Conservation (phyloP, 2,329 filamentous ascomycete genomes). For the Ophiobolus disseminans region DNA sequence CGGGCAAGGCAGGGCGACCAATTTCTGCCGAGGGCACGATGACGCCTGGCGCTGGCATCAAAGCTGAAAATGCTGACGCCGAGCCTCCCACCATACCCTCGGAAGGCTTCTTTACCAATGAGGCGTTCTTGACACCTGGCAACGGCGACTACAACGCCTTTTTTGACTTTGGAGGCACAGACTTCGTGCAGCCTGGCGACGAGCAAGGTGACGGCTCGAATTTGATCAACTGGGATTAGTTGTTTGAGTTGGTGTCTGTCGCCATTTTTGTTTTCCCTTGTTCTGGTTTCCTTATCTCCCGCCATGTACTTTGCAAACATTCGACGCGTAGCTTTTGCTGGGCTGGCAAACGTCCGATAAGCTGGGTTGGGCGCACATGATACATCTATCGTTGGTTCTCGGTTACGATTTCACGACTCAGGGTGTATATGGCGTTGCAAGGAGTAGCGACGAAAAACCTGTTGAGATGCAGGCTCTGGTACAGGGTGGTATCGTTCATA, state of each 20-base stretch:
- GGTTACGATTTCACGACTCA: slow-evolving; percentile 18
- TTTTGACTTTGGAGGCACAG: slow-evolving; percentile 28
- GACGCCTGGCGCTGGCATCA: slow-evolving; percentile 43
- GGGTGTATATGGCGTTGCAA: slow-evolving; percentile 9
- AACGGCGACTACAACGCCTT: slow-evolving; percentile 29
- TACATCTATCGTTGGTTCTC: slow-evolving; percentile 15
- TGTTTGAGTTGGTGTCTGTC: background rate
- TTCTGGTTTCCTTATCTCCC: background rate
- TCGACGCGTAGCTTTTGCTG: background rate
- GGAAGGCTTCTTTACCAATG: slow-evolving; percentile 28
- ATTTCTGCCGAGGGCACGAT: slow-evolving; percentile 21
- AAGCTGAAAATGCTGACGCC: slow-evolving; percentile 19
- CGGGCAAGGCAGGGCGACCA: slow-evolving; percentile 35
- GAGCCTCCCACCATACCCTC: slow-evolving; percentile 29
- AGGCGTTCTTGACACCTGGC: slow-evolving; percentile 28
- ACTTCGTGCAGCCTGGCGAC: slow-evolving; percentile 21
- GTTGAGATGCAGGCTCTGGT: slow-evolving; percentile 1
- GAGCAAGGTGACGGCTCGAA: slow-evolving; percentile 29
- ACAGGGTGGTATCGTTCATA: slow-evolving; percentile 9
- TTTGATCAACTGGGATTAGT: slow-evolving; percentile 36
- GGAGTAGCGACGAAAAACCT: slow-evolving; percentile 12
- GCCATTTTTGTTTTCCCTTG: background rate
- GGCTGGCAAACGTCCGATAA: no score
- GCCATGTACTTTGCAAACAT: background rate
- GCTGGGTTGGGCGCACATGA: slow-evolving; percentile 17